A percentile compares a stretch with the other conserved stretches of the same genome.
These are phyloP conservation scores for Tetraselmis chui DNA, from an alignment of 139 green algal species.

Conservation along the genomic window DNA sequence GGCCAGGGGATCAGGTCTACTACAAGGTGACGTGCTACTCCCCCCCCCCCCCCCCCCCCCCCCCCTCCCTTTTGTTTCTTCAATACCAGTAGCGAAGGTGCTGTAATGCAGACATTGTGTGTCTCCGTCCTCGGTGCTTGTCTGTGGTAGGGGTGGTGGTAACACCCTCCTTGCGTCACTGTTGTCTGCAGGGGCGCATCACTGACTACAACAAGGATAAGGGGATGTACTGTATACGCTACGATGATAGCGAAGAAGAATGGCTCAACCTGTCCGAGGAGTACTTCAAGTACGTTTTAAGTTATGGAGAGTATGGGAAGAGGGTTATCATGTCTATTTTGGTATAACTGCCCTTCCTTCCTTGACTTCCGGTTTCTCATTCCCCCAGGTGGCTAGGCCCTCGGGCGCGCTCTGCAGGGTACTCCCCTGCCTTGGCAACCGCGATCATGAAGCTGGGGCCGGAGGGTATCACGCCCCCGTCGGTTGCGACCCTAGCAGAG, in stretches of 20 bases:
- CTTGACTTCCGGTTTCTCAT: too few relatives aligned
- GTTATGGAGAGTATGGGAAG: too few relatives aligned
- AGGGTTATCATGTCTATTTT: too few relatives aligned
- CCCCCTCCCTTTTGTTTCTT: too few relatives aligned
- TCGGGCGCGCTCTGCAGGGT: constrained; percentile 5
- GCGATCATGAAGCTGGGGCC: background rate
- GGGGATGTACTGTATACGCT: constrained; percentile 1
- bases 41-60: too few relatives aligned
- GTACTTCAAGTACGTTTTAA: constrained; percentile 11
- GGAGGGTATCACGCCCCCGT: background rate
- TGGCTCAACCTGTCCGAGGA: constrained; percentile 9
- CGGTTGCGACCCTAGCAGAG: background rate
- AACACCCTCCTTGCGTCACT: background rate
- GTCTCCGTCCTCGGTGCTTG: too few relatives aligned
- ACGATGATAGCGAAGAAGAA: constrained; percentile 13
- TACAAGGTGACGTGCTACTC: constrained; percentile 1
- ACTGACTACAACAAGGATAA: background rate
- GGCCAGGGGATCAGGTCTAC: constrained; percentile 7
- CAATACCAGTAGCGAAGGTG: too few relatives aligned
- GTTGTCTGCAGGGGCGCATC: background rate
- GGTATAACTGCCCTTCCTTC: too few relatives aligned
- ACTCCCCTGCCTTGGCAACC: background rate
- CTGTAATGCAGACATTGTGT: too few relatives aligned
- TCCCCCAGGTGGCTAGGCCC: constrained; percentile 10
- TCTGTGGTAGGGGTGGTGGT: too few relatives aligned